Evolutionary conservation across 495 filamentous ascomycete species (phyloP), one percentile per base, ranked within the genome.

Genomic region (Xylaria sp.): DNA sequence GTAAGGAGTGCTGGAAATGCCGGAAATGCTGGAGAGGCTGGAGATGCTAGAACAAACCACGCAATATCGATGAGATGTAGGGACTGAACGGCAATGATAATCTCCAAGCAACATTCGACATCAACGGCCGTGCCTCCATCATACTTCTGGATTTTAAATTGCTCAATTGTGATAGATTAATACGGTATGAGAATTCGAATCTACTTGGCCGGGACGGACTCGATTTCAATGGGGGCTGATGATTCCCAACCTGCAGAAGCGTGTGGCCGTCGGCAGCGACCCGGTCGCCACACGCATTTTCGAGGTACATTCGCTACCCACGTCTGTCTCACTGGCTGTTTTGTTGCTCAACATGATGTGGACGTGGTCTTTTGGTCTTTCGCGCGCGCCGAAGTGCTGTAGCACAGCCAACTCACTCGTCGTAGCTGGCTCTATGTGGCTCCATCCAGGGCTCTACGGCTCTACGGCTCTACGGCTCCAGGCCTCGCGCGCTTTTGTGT

Each of bases 251-350:
- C 57, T 69, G 67, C 67, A 69, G 67, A 61, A 48, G 62, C 29
- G 43, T 55, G 68, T 70, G 58, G 68, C 68, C 68, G 37, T 70
- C 68, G 58, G 68, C 68, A 50, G 68, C 26, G 33, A 63, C 55
- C 68, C 61, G 55, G 52, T 46, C 31, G 58, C 58, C 63, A 33
- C 44, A 62, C 44, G 33, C 59, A 63, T 62, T 48, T 55, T 62
- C 46, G 35, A 70, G 59, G 68, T 61, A 70, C 68, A 70, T 70
- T 31, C 68, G 61, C 58, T 70, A 63, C 55, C 24, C 58, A 35
- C 21, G 53, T 70, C 58, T 55, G 53, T 70, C 58, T 55, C 44
- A 58, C 58, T 70, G 46, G 59, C 26, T 55, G 46, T 41, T 55
- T 19, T 55, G 46, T 41, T 55, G 68, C 61, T 55, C 24, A 33